Base-by-base conservation (phyloP, 2,329 filamentous ascomycete species). In the Ophiostoma sp. region DNA sequence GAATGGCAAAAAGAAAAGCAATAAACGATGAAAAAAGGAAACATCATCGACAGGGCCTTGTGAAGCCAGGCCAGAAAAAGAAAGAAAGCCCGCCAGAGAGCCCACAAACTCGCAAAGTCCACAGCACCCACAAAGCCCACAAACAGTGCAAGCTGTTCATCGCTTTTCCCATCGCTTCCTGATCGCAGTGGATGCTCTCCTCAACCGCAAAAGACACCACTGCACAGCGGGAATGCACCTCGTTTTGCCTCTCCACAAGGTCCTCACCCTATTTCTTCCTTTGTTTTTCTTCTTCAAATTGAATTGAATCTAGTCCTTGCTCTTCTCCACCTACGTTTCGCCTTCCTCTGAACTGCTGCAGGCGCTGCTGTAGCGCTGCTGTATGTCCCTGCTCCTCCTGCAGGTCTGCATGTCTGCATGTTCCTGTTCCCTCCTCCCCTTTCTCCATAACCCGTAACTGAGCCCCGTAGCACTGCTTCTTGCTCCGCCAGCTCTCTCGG, bases 401-500 rank as follows among this genome's bases (percentile, higher is more conserved):
- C 63, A 66, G 64, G 63, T 68, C 61, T 64, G 61, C 61, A 45
- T 6, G 22, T 45, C 42, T 31, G 22, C 42, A 55, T 52, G n/a
- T n/a, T n/a, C n/a, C n/a, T n/a, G n/a, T n/a, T n/a, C n/a, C n/a
- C n/a, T n/a, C n/a, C 6, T 28, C 50, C 22, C 25, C 50, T 7
- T 39, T 69, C 48, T 69, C 66, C 48, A 69, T 45, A 69, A 55
- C 39, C 28, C 42, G 25, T 22, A 33, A 69, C 19, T 36, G 28
- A 50, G 31, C 48, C 66, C 66, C 66, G 66, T 69, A 52, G 8
- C 66, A 69, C 28, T 69, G 66, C 66, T 69, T 55, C 66, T 69
- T 69, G 22, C 42, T 69, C 42, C 64, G 28, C 61, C 36, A n/a
- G n/a, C 17, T 39, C 36, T 59, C 11, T 45, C 36, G 19, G 22